phyloP scores from a whole-genome alignment of 176 grass and related monocot genomes.

The Raddia distichophylla region DNA sequence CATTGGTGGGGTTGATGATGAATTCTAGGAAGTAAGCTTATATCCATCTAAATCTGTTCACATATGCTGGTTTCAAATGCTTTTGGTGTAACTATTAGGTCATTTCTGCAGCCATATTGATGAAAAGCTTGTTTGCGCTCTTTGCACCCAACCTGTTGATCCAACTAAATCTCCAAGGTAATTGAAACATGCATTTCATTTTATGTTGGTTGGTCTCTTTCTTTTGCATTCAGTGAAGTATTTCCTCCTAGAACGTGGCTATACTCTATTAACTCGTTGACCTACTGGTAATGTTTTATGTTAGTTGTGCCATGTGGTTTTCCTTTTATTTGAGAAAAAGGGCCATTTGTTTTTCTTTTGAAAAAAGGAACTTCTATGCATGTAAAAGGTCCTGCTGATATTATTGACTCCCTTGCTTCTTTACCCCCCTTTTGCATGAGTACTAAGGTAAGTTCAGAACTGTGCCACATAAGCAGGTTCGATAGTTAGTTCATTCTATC shows the following conservation, averaged over 20 bases:
- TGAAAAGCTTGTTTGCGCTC: constrained; percentile 91
- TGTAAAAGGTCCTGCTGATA: neutral
- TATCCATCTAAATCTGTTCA: constrained; percentile 40
- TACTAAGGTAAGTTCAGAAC: neutral
- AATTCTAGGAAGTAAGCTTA: constrained; percentile 85
- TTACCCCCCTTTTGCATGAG: neutral
- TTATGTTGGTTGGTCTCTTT: constrained; percentile 19
- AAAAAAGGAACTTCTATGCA: neutral
- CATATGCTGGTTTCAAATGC: constrained; percentile 30
- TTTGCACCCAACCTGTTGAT: constrained; percentile 55
- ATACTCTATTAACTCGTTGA: constrained; percentile 3
- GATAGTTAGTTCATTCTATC: no score
- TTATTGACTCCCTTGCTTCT: neutral
- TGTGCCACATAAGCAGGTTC: no score
- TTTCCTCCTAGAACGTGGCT: constrained; percentile 26
- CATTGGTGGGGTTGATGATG: constrained; percentile 94
- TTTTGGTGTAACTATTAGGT: constrained; percentile 36
- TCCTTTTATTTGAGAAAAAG: neutral
- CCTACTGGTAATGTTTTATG: constrained; percentile 31
- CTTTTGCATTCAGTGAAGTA: constrained; percentile 32
- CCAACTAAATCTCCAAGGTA: constrained; percentile 57
- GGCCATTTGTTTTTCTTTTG: neutral
- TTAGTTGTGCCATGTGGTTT: neutral
- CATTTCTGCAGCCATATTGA: constrained; percentile 76
- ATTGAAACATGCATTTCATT: constrained; percentile 28